phyloP scores from a whole-genome alignment of 1,284 basidiomycete genomes.

The Ceratobasidium theobromae region DNA sequence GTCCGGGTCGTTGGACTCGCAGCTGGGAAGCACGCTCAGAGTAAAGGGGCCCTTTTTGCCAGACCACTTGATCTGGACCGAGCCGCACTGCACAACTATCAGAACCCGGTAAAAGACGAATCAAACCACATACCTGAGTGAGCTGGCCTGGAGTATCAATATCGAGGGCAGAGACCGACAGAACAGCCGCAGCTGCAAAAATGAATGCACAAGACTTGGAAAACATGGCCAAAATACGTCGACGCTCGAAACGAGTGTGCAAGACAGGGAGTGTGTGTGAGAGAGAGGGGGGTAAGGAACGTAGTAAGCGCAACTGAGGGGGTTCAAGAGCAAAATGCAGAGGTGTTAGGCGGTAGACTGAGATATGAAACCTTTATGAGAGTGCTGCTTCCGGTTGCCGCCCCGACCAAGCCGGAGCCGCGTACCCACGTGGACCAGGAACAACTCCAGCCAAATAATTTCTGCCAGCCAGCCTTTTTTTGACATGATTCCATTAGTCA shows the following conservation, averaged over 20 bases:
- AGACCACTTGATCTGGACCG: slow-evolving; percentile 12
- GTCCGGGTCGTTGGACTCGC: slow-evolving; percentile 3
- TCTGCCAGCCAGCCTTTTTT: no score
- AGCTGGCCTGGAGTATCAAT: slow-evolving; percentile 13
- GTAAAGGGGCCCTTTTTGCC: slow-evolving; percentile 24
- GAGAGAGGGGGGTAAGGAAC: background rate
- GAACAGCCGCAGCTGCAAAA: slow-evolving; percentile 7
- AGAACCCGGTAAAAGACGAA: background rate
- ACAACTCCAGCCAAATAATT: no score
- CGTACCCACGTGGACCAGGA: background rate
- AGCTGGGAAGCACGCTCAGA: slow-evolving; percentile 20
- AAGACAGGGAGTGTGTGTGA: background rate
- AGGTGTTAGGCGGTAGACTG: background rate
- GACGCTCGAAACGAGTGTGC: background rate
- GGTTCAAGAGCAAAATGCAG: background rate
- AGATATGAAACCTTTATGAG: background rate
- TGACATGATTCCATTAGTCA: no score
- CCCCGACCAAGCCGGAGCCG: background rate
- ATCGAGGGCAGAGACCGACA: slow-evolving; percentile 14
- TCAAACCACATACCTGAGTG: slow-evolving; percentile 13
- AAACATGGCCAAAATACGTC: slow-evolving; percentile 18
- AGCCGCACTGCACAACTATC: background rate
- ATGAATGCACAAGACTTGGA: slow-evolving; percentile 5
- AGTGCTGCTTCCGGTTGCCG: slow-evolving; percentile 12
- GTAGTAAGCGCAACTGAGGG: background rate